These are phyloP conservation scores for Citrullus amarus DNA, from an alignment of 306 rosid species.

Conservation along the genomic window DNA sequence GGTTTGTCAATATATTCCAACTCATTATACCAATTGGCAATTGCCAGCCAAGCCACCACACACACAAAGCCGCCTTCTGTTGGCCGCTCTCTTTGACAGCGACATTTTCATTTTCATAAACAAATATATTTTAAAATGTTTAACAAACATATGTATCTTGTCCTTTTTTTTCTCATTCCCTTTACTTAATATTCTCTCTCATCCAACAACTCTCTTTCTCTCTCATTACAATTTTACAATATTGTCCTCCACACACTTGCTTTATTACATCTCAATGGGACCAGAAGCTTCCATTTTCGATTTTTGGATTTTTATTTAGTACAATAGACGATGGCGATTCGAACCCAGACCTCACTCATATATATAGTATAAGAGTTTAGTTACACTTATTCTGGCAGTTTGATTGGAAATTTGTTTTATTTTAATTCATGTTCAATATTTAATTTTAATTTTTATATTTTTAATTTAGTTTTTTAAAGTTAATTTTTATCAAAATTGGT, in stretches of 20 bases:
- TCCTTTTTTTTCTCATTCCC: background rate
- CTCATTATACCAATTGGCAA: background rate
- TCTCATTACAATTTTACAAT: background rate
- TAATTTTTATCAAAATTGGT: too few species aligned
- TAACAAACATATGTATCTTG: background rate
- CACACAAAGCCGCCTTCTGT: background rate
- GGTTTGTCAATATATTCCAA: background rate
- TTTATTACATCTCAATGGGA: background rate
- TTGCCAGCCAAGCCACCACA: background rate
- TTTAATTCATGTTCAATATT: too few species aligned
- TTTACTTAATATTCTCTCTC: background rate
- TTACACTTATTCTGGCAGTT: too few species aligned
- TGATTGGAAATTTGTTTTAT: too few species aligned
- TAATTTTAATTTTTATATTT: too few species aligned
- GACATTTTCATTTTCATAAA: background rate
- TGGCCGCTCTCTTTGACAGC: background rate
- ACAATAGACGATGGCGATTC: too few species aligned
- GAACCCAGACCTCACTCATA: too few species aligned
- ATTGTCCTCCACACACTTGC: background rate
- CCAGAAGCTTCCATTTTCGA: background rate
- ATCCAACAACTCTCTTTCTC: background rate
- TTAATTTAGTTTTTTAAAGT: too few species aligned
- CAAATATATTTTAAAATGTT: too few species aligned
- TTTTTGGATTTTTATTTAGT: too few species aligned
- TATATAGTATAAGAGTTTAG: too few species aligned